A percentile compares a stretch with the other conserved stretches of the same genome.
Evolutionary conservation across 1,139 yeast genomes (phyloP).

Genomic region (Protomyces lactucae-debilis): DNA sequence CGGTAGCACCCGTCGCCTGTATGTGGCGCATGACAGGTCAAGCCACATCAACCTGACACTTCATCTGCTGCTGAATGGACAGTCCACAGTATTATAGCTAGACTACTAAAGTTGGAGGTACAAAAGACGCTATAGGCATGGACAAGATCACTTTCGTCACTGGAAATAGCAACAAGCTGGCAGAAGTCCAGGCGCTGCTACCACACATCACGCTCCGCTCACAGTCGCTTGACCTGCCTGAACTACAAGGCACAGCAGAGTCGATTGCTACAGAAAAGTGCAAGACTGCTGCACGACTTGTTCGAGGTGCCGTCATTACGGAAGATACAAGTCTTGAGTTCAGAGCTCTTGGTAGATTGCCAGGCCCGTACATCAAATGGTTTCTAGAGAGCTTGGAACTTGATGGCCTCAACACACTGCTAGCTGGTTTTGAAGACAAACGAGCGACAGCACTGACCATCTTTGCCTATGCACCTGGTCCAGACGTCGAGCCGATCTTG

Average conservation of each 20-base stretch:
- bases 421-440: conserved; percentile 75
- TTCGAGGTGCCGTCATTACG: conserved; percentile 73
- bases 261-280: conserved; percentile 82
- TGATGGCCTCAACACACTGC: conserved; percentile 59
- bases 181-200: conserved; percentile 28
- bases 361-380: conserved; percentile 94
- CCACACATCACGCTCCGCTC: conserved; percentile 9
- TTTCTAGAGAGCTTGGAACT: conserved; percentile 69
- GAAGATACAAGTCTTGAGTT: conserved; percentile 93
- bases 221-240: conserved; percentile 39
- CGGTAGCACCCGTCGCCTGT: too few relatives aligned
- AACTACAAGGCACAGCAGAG: conserved; percentile 81
- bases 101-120: too few relatives aligned
- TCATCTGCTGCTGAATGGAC: too few relatives aligned
- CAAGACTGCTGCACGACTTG: conserved; percentile 59
- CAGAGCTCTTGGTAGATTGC: conserved; percentile 72
- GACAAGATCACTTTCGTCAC: conserved; percentile 28
- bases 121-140: neutral
- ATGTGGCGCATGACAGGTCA: too few relatives aligned
- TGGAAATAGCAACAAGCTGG: conserved; percentile 29
- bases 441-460: conserved; percentile 87
- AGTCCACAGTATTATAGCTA: too few relatives aligned
- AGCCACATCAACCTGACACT: too few relatives aligned
- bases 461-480: conserved; percentile 83
- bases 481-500: conserved; percentile 61